These are phyloP conservation scores for Breviolum minutum DNA, from an alignment of 73 alveolate genomes.

Conservation along the genomic window DNA sequence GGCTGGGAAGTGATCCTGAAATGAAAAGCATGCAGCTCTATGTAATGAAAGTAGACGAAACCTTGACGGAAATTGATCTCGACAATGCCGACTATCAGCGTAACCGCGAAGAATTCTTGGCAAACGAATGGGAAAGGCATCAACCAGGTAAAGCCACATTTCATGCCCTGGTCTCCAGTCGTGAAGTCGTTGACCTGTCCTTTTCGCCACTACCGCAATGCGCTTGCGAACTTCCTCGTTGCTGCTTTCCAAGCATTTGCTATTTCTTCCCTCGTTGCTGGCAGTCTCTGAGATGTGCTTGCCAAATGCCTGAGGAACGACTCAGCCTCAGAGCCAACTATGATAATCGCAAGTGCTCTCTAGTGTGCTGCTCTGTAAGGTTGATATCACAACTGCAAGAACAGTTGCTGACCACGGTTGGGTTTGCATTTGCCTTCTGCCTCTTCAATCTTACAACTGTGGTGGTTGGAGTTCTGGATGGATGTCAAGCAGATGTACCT, in stretches of 20 bases:
- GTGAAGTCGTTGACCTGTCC: background rate
- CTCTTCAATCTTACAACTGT: background rate
- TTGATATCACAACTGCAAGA: conserved; percentile 27
- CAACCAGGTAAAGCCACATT: background rate
- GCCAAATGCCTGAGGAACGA: background rate
- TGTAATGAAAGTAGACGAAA: background rate
- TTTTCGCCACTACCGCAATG: background rate
- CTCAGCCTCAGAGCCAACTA: background rate
- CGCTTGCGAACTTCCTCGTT: background rate
- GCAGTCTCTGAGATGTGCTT: background rate
- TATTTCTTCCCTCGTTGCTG: background rate
- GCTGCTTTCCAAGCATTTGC: conserved; percentile 30
- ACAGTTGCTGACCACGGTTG: conserved; percentile 16
- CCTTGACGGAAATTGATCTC: background rate
- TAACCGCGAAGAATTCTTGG: background rate
- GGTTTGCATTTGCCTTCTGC: background rate
- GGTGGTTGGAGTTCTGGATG: background rate
- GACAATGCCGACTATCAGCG: background rate
- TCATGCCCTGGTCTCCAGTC: background rate
- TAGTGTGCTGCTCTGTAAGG: background rate
- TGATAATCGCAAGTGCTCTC: background rate
- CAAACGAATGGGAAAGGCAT: background rate
- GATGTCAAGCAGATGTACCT: background rate
- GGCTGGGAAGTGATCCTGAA: background rate
- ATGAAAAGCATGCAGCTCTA: conserved; percentile 29